These are phyloP conservation scores for Yamadazyma conglobata DNA, from an alignment of 1,139 yeast genomes.

Conservation along the genomic window DNA sequence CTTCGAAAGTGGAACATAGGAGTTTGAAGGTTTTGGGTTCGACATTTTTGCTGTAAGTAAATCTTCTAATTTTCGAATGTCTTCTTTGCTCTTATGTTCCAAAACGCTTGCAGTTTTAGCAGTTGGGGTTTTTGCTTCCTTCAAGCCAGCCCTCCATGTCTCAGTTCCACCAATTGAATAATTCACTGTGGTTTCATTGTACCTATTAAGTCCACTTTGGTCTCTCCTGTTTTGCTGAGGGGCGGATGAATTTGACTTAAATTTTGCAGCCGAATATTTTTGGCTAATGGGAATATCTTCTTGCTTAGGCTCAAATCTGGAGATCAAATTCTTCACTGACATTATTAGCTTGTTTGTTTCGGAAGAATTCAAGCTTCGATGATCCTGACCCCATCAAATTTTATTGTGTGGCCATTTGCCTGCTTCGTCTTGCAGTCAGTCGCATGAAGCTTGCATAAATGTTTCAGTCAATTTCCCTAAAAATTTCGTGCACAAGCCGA, in stretches of 20 bases:
- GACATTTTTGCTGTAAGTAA: not conserved
- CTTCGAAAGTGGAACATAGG: not conserved
- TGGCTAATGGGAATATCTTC: not conserved
- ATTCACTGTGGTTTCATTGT: not conserved
- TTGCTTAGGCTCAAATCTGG: conserved; percentile 3
- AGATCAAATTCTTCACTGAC: conserved; percentile 5
- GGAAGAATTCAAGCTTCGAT: too few species aligned
- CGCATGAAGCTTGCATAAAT: too few species aligned
- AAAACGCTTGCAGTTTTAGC: not conserved
- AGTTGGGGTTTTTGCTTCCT: not conserved
- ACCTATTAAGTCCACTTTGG: not conserved
- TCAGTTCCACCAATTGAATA: not conserved
- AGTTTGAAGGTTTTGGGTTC: not conserved
- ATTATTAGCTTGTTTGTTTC: too few species aligned
- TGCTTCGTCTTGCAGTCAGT: too few species aligned
- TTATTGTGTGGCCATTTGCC: too few species aligned
- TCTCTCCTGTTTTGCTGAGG: too few species aligned
- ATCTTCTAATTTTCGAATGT: conserved; percentile 1
- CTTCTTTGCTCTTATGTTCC: not conserved
- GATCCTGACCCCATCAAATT: too few species aligned
- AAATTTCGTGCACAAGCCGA: too few species aligned
- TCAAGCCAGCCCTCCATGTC: too few species aligned
- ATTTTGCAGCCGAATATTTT: not conserved
- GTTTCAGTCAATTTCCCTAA: too few species aligned
- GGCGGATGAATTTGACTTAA: not conserved